Base-by-base conservation (phyloP, 306 rosid genomes). In the Ormosia emarginata region DNA sequence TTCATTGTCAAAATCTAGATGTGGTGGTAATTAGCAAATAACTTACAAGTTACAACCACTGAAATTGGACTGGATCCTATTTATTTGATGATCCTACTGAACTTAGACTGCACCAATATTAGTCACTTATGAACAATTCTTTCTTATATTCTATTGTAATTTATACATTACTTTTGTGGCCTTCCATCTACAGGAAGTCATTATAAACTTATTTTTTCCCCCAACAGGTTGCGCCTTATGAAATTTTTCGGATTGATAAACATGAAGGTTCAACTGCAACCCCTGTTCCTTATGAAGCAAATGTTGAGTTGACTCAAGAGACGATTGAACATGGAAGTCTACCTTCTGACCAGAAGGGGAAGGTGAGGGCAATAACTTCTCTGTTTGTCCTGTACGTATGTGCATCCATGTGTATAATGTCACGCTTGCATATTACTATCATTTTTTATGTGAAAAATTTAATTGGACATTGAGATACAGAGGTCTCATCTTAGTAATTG, bases 141-240 rank as follows among this genome's bases (percentile, higher is more conserved):
- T 77, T 75, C 40, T 49, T 15, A 59, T 41, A 74, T 56, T 78
- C 39, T 63, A 17, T 41, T 15, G 11, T 63, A 56, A 58, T 76
- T 58, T 76, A 52, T 71, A 13, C 47, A 29, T 50, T 53, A 72
- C 78, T 70, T 52, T 52, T 30, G 77, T 53, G 8, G 69, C 32
- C 57, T 70, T 62, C 53, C 74, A 65, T 72, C 37, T 53, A 5
- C 41, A 68, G 71, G 66, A 74, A 57, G 80, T 63, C 47, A 4
- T 67, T 24, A 59, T 40, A 62, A 33, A 14, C 57, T 40, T 78
- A 0, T 44, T 79, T 69, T 14, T 18, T n/a, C 5, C 61, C 29
- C 43, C 18, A 33, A 84, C 89, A 96, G 99, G 92, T 93, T 82
- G 85, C 89, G 32, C 98, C 99, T 64, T 77, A 78, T 85, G 97